A percentile compares a stretch with the other conserved stretches of the same genome.
Conservation (phyloP, 2,329 filamentous ascomycete genomes). For the Fusarium pseudograminearum region DNA sequence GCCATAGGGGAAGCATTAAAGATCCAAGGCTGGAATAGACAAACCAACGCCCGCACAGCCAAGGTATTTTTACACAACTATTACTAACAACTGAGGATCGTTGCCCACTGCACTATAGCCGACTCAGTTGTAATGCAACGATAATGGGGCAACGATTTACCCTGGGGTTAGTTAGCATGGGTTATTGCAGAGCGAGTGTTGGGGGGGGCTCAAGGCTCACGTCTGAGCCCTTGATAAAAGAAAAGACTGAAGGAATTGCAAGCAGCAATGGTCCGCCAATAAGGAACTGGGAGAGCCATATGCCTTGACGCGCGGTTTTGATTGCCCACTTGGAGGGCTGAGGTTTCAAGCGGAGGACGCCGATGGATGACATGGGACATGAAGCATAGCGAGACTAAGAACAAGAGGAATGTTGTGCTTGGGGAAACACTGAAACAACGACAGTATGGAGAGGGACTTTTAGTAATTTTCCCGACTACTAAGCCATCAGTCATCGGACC, state of each 20-base stretch:
- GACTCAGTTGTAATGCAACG: constrained; percentile 24
- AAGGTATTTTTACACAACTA: constrained; percentile 21
- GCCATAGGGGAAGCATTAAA: neutral
- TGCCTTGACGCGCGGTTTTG: constrained; percentile 14
- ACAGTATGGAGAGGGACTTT: constrained; percentile 27
- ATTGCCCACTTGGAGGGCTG: constrained; percentile 13
- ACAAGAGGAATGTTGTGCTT: constrained; percentile 1
- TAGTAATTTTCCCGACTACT: constrained; percentile 16
- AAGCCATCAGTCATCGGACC: constrained; percentile 27
- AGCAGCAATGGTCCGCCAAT: constrained; percentile 26
- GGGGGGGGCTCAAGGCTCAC: constrained; percentile 24
- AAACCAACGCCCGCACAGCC: constrained; percentile 15
- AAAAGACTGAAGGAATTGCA: neutral
- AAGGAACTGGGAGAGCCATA: neutral
- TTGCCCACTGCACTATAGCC: constrained; percentile 17
- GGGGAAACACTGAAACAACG: constrained; percentile 27
- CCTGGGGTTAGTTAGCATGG: constrained; percentile 23
- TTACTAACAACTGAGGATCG: constrained; percentile 32
- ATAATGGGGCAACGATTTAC: constrained; percentile 31
- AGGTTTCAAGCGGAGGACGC: constrained; percentile 17
- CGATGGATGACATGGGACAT: constrained; percentile 12
- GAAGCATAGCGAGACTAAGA: constrained; percentile 15
- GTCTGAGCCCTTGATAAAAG: constrained; percentile 27
- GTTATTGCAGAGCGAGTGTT: constrained; percentile 10
- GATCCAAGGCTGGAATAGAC: neutral